Conservation (phyloP, 306 rosid genomes). For the Citrullus colocynthis region DNA sequence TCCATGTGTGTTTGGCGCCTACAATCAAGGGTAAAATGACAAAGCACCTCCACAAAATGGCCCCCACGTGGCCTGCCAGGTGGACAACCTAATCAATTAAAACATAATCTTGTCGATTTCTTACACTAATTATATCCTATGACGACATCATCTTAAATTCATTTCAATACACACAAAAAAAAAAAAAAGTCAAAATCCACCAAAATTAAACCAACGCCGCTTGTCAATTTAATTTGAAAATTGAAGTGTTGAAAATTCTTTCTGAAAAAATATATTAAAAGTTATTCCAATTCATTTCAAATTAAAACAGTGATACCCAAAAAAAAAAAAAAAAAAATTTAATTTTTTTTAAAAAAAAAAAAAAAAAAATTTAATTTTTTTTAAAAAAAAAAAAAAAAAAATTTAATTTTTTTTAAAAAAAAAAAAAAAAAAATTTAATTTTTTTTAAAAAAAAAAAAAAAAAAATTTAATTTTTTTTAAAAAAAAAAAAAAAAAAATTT, state of each 20-base stretch:
- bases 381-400: no score
- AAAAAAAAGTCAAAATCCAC: not conserved
- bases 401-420: no score
- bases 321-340: no score
- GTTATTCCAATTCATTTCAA: not conserved
- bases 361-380: no score
- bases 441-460: no score
- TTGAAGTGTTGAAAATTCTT: not conserved
- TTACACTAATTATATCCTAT: not conserved
- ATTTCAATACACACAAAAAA: not conserved
- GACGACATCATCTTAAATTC: not conserved
- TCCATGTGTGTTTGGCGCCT: slow-evolving; percentile 3
- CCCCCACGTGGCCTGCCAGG: slow-evolving; percentile 1
- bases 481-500: no score
- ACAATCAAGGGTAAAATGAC: slow-evolving; percentile 10
- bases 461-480: no score
- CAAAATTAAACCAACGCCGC: not conserved
- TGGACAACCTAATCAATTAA: not conserved
- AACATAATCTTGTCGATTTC: not conserved
- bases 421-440: no score
- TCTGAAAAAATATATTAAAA: not conserved
- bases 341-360: no score
- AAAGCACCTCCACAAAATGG: not conserved
- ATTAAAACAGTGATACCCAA: no score
- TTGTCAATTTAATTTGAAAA: not conserved